These are phyloP conservation scores for Fusarium sp. DNA, from an alignment of 2,329 filamentous ascomycete species.

Conservation along the genomic window DNA sequence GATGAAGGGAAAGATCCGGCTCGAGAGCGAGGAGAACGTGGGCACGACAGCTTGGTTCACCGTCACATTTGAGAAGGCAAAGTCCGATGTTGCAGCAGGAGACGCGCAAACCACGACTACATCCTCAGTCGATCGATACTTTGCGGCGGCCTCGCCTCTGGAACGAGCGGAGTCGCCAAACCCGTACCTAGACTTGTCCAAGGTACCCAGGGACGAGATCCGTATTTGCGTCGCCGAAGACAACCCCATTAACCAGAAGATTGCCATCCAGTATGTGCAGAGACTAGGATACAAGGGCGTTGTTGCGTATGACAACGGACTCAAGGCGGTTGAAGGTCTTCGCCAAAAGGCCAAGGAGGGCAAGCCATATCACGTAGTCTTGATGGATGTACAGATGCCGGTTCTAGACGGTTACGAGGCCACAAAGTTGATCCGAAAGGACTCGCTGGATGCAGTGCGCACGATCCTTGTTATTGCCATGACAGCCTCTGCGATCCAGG, in stretches of 20 bases:
- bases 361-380: constrained; percentile 83
- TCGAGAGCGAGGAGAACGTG: constrained; percentile 77
- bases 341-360: constrained; percentile 75
- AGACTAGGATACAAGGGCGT: constrained; percentile 83
- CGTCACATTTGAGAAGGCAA: constrained; percentile 85
- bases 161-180: constrained; percentile 54
- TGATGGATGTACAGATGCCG: constrained; percentile 98
- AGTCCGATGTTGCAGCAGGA: constrained; percentile 65
- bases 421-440: constrained; percentile 81
- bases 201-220: constrained; percentile 78
- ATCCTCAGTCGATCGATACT: constrained; percentile 50
- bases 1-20: constrained; percentile 84
- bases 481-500: constrained; percentile 94
- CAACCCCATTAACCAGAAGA: constrained; percentile 93
- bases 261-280: constrained; percentile 89
- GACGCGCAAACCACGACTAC: constrained; percentile 57
- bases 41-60: constrained; percentile 82
- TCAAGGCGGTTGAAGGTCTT: constrained; percentile 88
- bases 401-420: constrained; percentile 92
- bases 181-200: constrained; percentile 72
- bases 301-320: constrained; percentile 88
- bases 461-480: constrained; percentile 94
- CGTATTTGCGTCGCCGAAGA: constrained; percentile 95
- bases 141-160: constrained; percentile 42
- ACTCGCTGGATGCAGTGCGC: constrained; percentile 78